Conservation (phyloP, 768 basidiomycete species). For the Russula sp. region DNA sequence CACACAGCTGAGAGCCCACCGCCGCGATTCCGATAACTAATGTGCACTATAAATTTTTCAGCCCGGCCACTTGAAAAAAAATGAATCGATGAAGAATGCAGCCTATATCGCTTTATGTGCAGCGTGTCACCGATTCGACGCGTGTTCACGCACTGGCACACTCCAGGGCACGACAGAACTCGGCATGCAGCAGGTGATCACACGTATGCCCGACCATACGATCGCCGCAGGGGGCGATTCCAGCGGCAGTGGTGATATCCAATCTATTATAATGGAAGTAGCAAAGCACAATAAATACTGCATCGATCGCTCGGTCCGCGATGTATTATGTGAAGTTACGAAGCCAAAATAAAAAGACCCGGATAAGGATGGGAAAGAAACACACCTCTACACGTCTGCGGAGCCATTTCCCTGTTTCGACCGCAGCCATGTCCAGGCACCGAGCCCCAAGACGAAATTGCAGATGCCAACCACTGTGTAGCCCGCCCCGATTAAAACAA, state of each 20-base stretch:
- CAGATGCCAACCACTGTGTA: conserved; percentile 65
- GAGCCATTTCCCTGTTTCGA: conserved; percentile 19
- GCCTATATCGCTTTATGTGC: not conserved
- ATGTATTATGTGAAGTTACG: not conserved
- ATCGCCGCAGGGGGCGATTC: conserved; percentile 12
- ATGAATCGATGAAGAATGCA: not conserved
- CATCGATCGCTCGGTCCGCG: not conserved
- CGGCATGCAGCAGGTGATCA: conserved; percentile 3
- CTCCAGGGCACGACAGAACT: not conserved
- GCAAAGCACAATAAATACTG: conserved; percentile 9
- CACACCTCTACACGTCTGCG: conserved; percentile 11
- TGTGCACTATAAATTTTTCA: too few relatives aligned
- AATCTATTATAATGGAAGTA: not conserved
- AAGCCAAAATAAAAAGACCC: not conserved
- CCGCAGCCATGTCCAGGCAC: conserved; percentile 55
- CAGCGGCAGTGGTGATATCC: not conserved
- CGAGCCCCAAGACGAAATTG: conserved; percentile 67
- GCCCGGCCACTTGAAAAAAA: not conserved
- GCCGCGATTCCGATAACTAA: not conserved
- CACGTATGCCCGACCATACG: not conserved
- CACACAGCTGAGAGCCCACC: too few relatives aligned
- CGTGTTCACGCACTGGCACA: not conserved
- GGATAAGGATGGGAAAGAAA: not conserved
- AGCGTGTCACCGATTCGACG: conserved; percentile 1
- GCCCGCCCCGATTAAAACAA: conserved; percentile 75